Base-by-base conservation (phyloP, 352 stramenopile genomes). In the Halophytophthora batemanensis region DNA sequence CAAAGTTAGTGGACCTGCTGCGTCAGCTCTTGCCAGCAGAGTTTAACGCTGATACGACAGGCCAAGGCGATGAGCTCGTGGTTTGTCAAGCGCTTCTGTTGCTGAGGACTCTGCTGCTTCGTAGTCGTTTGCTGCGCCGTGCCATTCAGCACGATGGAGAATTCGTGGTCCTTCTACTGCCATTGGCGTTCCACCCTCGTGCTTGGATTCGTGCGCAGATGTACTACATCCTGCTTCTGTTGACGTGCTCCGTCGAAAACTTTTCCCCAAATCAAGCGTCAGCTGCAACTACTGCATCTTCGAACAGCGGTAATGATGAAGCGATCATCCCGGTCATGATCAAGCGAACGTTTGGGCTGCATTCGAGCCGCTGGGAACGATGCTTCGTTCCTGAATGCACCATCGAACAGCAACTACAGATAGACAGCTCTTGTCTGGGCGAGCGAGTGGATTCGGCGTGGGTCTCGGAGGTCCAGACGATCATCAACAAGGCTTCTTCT, bases 161-260 rank as follows among this genome's bases (percentile, higher is more conserved):
- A 7, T 50, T 59, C 31, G 28, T 82, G 43, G 4, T 43, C 1
- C 25, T 68, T 39, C 13, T 82, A 3, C 42, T 71, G 12, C 50
- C 69, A 14, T 62, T 72, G n/a, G 49, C 78, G 23, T 87, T 83
- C 33, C 66, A 84, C 38, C 7, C 57, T 7, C 61, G 54, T 0
- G 37, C 60, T 2, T 59, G 19, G 0, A 66, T 89, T 50, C 78
- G 78, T 14, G 62, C 73, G 31, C 61, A 77, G 28, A 69, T 85
- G 63, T 90, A 78, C 57, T 82, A 80, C 38, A 66, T 87, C 28
- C 15, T 87, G 15, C 37, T 90, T 17, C 40, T 82, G 22, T 44
- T 90, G 38, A 82, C 74, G 11, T 86, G 79, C 45, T 69, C 68
- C 1, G 15, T 37, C 10, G 79, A 90, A 17, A 71, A 61, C 55